phyloP scores from a whole-genome alignment of 2,329 filamentous ascomycete genomes.

The Cladosporium oxysporum region DNA sequence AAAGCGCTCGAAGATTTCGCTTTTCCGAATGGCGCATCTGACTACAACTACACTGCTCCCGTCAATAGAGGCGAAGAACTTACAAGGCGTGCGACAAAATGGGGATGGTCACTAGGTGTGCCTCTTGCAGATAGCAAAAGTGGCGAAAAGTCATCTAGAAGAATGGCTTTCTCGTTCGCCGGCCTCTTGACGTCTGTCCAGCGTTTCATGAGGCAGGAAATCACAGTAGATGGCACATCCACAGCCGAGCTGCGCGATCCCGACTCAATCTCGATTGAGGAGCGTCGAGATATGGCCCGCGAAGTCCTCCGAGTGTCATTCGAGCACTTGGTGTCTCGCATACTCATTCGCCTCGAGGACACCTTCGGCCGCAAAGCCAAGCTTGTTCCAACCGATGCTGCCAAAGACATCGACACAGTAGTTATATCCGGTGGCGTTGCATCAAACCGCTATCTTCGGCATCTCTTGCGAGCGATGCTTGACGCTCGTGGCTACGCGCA shows the following conservation, averaged over 20 bases:
- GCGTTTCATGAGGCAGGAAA: constrained; percentile 49
- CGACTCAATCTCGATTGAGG: constrained; percentile 52
- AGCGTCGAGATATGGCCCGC: constrained; percentile 69
- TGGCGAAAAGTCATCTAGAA: constrained; percentile 38
- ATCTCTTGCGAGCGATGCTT: constrained; percentile 60
- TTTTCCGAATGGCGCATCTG: constrained; percentile 56
- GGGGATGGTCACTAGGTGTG: constrained; percentile 68
- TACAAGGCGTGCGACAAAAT: constrained; percentile 47
- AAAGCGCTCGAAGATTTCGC: constrained; percentile 77
- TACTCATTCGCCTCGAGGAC: constrained; percentile 55
- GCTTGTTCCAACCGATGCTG: neutral
- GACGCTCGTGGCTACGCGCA: constrained; percentile 65
- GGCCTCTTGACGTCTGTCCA: constrained; percentile 68
- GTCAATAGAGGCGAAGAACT: constrained; percentile 60
- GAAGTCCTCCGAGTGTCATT: constrained; percentile 80
- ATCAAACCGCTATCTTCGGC: constrained; percentile 75
- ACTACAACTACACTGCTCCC: constrained; percentile 62
- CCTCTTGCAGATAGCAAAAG: constrained; percentile 62
- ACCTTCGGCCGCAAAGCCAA: neutral
- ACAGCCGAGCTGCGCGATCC: constrained; percentile 36
- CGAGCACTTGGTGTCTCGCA: constrained; percentile 78
- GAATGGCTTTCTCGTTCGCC: constrained; percentile 72
- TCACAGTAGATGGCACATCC: constrained; percentile 32
- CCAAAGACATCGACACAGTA: constrained; percentile 54
- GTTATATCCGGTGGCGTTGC: constrained; percentile 91